A percentile compares a stretch with the other conserved stretches of the same genome.
Evolutionary conservation across 805 yeast species (phyloP).

Genomic region (Nakazawaea wyomingensis): DNA sequence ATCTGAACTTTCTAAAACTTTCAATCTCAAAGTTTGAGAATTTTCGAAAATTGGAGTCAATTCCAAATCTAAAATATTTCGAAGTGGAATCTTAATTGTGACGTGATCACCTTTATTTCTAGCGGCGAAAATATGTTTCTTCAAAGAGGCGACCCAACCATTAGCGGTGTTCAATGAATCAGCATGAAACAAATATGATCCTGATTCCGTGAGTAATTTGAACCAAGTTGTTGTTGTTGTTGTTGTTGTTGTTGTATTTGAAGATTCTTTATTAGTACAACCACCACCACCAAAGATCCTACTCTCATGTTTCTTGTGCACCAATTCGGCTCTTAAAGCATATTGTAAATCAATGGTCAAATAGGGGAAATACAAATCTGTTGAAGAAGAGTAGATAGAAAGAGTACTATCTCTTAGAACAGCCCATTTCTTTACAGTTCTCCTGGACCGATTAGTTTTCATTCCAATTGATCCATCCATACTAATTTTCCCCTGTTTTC

Average conservation of each 20-base stretch:
- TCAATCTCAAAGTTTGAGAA: conserved; percentile 53
- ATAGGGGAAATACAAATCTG: conserved; percentile 81
- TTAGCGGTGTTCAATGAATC: conserved; percentile 71
- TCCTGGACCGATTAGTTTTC: conserved; percentile 30
- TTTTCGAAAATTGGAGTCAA: conserved; percentile 49
- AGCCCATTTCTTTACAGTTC: conserved; percentile 68
- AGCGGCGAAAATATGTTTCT: conserved; percentile 71
- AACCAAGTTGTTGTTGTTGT: conserved; percentile 40
- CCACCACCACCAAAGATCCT: neutral
- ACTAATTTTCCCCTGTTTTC: conserved; percentile 35
- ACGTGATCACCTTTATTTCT: conserved; percentile 69
- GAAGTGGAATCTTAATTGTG: conserved; percentile 69
- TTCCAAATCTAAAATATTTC: conserved; percentile 58
- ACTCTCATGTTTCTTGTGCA: conserved; percentile 23
- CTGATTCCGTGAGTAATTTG: conserved; percentile 50
- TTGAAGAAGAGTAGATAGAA: conserved; percentile 61
- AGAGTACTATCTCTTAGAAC: conserved; percentile 65
- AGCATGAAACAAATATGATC: conserved; percentile 61
- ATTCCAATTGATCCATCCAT: conserved; percentile 48
- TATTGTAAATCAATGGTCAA: conserved; percentile 66
- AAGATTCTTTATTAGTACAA: neutral
- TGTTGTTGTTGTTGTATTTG: too few species aligned
- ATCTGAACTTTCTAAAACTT: conserved; percentile 51
- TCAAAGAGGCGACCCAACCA: conserved; percentile 72
- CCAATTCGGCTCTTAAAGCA: conserved; percentile 56